Conservation (phyloP, 2,329 filamentous ascomycete species). For the Daldinia sp. region DNA sequence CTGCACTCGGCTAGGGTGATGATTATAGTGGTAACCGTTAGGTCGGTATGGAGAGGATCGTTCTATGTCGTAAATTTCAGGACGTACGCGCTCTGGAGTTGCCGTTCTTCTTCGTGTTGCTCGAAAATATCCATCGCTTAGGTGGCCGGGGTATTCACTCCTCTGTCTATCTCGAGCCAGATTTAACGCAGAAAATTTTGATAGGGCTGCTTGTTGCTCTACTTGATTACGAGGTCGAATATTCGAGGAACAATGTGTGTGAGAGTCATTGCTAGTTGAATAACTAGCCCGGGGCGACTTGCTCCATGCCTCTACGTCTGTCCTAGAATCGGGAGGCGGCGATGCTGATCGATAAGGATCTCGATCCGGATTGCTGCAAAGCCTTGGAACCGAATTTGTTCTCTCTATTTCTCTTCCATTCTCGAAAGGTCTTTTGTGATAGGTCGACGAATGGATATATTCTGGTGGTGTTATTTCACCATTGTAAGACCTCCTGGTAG, state of each 20-base stretch:
- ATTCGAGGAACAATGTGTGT: constrained; percentile 44
- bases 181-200: constrained; percentile 52
- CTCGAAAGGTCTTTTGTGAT: constrained; percentile 58
- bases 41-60: constrained; percentile 47
- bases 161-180: constrained; percentile 50
- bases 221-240: constrained; percentile 49
- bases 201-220: constrained; percentile 51
- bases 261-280: constrained; percentile 45
- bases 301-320: constrained; percentile 49
- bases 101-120: constrained; percentile 31
- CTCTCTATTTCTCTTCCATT: constrained; percentile 51
- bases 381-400: constrained; percentile 56
- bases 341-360: constrained; percentile 47
- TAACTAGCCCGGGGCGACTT: constrained; percentile 48
- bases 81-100: constrained; percentile 40
- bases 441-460: constrained; percentile 59
- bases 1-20: constrained; percentile 56
- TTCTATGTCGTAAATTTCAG: constrained; percentile 46
- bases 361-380: constrained; percentile 51
- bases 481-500: constrained; percentile 43
- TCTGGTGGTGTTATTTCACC: constrained; percentile 53
- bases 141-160: constrained; percentile 47
- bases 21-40: constrained; percentile 50
- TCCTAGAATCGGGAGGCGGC: constrained; percentile 44
- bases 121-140: constrained; percentile 49